A percentile compares a stretch with the other conserved stretches of the same genome.
Conservation (phyloP, 148 eudicot genomes). For the Rhododendron mucronatum region DNA sequence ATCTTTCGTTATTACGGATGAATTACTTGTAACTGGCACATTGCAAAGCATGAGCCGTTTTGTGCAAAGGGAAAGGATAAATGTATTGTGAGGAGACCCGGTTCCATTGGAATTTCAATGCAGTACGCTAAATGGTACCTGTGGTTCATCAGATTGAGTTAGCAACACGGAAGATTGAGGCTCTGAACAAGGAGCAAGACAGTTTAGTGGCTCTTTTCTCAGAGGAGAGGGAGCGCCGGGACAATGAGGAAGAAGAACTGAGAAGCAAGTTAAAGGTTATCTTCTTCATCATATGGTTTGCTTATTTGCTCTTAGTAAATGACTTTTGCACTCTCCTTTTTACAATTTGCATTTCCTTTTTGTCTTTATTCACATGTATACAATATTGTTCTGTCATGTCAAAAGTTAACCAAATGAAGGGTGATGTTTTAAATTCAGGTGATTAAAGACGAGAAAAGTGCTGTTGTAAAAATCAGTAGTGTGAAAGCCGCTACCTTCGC, state of each 20-base stretch:
- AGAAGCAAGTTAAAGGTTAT: constrained; percentile 54
- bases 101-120: not conserved
- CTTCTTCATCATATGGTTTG: not conserved
- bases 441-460: not conserved
- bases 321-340: not conserved
- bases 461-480: not conserved
- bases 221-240: constrained; percentile 72
- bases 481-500: not conserved
- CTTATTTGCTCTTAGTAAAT: not conserved
- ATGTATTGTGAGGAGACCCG: not conserved
- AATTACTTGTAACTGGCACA: not conserved
- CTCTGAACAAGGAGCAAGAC: constrained; percentile 67
- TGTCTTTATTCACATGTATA: not conserved
- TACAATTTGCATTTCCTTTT: not conserved
- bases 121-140: not conserved
- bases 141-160: constrained; percentile 42
- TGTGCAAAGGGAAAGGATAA: not conserved
- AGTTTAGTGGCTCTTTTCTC: constrained; percentile 48
- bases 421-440: not conserved
- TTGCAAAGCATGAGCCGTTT: not conserved
- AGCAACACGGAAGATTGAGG: constrained; percentile 34
- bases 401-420: not conserved
- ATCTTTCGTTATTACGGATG: not conserved
- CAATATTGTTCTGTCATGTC: not conserved
- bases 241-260: constrained; percentile 53